phyloP scores from a whole-genome alignment of 163 green algal genomes.

The Scenedesmus sp. region DNA sequence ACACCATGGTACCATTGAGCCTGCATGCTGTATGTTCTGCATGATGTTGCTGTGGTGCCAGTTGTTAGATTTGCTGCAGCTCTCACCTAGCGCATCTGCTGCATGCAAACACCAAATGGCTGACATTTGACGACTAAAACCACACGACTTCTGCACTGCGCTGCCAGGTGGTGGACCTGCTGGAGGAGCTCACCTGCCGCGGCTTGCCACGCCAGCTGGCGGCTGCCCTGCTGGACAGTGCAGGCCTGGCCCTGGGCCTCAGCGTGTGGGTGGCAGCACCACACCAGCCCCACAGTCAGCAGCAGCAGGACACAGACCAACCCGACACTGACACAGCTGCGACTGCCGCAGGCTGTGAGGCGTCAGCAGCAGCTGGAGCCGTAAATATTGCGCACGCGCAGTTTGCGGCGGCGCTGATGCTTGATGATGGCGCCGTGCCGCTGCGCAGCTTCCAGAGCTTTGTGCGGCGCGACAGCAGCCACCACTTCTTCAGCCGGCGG shows the following conservation, averaged over 20 bases:
- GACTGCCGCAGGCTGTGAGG: not conserved
- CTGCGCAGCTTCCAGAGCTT: conserved; percentile 55
- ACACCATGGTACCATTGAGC: no score
- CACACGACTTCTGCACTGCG: not conserved
- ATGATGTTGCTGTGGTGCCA: not conserved
- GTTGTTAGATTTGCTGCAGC: not conserved
- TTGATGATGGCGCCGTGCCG: conserved; percentile 55
- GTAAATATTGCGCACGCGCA: not conserved
- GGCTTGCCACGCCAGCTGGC: conserved; percentile 43
- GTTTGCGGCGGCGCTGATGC: conserved; percentile 51
- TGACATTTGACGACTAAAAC: not conserved
- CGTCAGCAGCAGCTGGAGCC: not conserved
- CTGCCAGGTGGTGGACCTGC: conserved; percentile 58
- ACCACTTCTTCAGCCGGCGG: conserved; percentile 52
- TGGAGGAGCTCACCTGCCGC: conserved; percentile 51
- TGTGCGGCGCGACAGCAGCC: conserved; percentile 51
- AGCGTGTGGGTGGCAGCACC: conserved; percentile 54
- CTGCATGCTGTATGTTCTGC: no score
- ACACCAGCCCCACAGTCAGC: conserved; percentile 35
- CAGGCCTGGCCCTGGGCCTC: conserved; percentile 48
- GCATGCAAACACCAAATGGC: not conserved
- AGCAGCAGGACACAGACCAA: not conserved
- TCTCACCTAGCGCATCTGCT: not conserved
- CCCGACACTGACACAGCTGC: not conserved
- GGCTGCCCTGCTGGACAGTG: conserved; percentile 51